phyloP scores from a whole-genome alignment of 805 yeast species.

The Candida rishiriensis region DNA sequence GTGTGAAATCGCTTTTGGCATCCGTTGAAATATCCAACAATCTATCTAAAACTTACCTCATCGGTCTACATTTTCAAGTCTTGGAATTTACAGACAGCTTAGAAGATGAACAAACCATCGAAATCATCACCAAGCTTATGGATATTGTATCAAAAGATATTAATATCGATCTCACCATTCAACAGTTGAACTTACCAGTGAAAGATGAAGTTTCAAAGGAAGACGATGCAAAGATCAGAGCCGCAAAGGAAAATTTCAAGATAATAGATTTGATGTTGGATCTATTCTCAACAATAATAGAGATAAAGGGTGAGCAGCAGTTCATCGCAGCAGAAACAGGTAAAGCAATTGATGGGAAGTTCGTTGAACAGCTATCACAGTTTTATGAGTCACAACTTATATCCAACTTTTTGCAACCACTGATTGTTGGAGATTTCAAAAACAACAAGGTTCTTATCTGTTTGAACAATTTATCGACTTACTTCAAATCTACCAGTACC shows the following conservation, averaged over 20 bases:
- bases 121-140: conserved; percentile 20
- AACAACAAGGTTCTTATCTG: conserved; percentile 56
- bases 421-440: conserved; percentile 41
- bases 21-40: conserved; percentile 5
- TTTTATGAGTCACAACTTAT: conserved; percentile 10
- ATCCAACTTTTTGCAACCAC: conserved; percentile 33
- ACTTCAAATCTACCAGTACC: conserved; percentile 22
- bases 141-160: conserved; percentile 32
- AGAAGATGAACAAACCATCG: conserved; percentile 18
- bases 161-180: conserved; percentile 9
- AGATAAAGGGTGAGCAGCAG: conserved; percentile 34
- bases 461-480: conserved; percentile 61
- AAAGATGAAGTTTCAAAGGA: conserved; percentile 9
- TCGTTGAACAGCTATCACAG: conserved; percentile 23
- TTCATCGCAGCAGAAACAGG: conserved; percentile 1
- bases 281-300: conserved; percentile 69
- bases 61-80: conserved; percentile 29
- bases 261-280: conserved; percentile 71
- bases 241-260: conserved; percentile 51
- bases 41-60: conserved; percentile 20
- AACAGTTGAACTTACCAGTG: conserved; percentile 10
- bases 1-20: conserved; percentile 8
- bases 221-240: conserved; percentile 32
- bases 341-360: conserved; percentile 1
- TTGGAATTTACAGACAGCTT: conserved; percentile 25